phyloP scores from a whole-genome alignment of 441 rosid species.

The Flueggea neowawraea region DNA sequence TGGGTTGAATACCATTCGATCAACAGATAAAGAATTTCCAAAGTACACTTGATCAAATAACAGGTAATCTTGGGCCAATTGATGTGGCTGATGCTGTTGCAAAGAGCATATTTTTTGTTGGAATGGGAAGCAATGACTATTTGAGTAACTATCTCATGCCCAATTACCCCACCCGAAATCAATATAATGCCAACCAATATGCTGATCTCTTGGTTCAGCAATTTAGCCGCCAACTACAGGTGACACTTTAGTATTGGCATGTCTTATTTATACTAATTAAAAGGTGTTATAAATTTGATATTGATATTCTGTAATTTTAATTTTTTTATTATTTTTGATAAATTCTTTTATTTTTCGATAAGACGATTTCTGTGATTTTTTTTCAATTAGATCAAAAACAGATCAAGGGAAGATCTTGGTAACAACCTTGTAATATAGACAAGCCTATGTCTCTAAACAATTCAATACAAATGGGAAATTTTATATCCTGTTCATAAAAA shows the following conservation, averaged over 20 bases:
- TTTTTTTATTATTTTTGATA: no score
- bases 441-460: no score
- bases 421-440: no score
- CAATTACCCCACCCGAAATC: conserved; percentile 64
- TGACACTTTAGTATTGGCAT: conserved; percentile 17
- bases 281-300: no score
- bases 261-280: no score
- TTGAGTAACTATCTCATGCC: conserved; percentile 95
- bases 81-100: conserved; percentile 45
- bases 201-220: conserved; percentile 68
- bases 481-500: no score
- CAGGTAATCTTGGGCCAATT: conserved; percentile 49
- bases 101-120: conserved; percentile 69
- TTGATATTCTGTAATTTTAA: no score
- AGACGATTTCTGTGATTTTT: no score
- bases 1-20: conserved; percentile 82
- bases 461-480: no score
- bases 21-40: conserved; percentile 80
- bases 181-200: conserved; percentile 66
- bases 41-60: conserved; percentile 65
- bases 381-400: no score
- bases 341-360: no score
- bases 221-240: conserved; percentile 62
- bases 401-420: no score
- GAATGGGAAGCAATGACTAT: conserved; percentile 98